These are phyloP conservation scores for Penicillium maclennaniae DNA, from an alignment of 495 filamentous ascomycete species.

Conservation along the genomic window DNA sequence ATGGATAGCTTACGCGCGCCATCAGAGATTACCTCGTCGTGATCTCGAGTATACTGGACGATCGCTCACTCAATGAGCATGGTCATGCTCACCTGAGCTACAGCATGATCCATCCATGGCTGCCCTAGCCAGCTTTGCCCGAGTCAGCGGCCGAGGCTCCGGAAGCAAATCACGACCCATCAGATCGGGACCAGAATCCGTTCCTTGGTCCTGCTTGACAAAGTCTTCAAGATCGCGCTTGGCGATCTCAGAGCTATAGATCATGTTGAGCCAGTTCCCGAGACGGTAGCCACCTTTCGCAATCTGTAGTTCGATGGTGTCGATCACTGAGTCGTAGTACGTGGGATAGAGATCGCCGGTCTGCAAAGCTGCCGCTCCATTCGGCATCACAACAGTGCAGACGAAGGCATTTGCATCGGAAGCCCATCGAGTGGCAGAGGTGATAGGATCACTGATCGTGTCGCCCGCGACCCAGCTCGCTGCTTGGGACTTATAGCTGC, in stretches of 20 bases:
- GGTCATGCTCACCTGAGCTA: slow-evolving; percentile 8
- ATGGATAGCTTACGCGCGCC: too few species aligned
- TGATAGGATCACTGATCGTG: slow-evolving; percentile 30
- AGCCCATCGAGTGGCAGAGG: slow-evolving; percentile 51
- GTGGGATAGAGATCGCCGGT: slow-evolving; percentile 35
- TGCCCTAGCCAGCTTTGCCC: slow-evolving; percentile 20
- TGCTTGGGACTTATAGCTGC: slow-evolving; percentile 42
- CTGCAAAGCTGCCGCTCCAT: slow-evolving; percentile 21
- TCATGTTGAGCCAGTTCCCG: slow-evolving; percentile 33
- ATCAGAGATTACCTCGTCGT: not conserved
- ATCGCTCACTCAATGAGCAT: not conserved
- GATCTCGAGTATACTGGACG: not conserved
- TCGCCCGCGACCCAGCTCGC: slow-evolving; percentile 48
- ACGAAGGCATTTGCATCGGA: slow-evolving; percentile 54
- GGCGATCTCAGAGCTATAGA: slow-evolving; percentile 15
- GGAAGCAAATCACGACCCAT: slow-evolving; percentile 9
- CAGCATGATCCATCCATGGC: slow-evolving; percentile 26
- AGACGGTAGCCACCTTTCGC: slow-evolving; percentile 71
- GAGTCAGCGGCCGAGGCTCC: slow-evolving; percentile 11
- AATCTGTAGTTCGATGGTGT: slow-evolving; percentile 66
- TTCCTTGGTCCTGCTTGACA: slow-evolving; percentile 3
- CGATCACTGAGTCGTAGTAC: slow-evolving; percentile 54
- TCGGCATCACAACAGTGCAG: slow-evolving; percentile 49
- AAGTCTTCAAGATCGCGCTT: slow-evolving; percentile 10
- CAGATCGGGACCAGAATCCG: slow-evolving; percentile 1